Percentiles rank a stretch among this genome's conserved stretches.
These are phyloP conservation scores for Mycena citricolor DNA, from an alignment of 1,284 basidiomycete genomes.

Conservation along the genomic window DNA sequence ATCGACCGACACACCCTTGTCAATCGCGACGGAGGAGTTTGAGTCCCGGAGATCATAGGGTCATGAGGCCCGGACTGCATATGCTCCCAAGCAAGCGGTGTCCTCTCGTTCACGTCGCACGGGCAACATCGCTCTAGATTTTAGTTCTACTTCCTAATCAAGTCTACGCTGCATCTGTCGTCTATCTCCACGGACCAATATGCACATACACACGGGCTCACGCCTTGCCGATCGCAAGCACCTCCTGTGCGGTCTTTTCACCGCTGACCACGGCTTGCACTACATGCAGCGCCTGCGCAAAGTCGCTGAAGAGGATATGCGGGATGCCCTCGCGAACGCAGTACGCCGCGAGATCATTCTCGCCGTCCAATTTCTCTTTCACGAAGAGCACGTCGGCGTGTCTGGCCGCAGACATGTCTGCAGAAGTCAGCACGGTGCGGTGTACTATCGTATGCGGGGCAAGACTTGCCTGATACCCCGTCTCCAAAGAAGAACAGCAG, in stretches of 20 bases:
- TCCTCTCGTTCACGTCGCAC: too few species aligned
- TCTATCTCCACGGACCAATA: too few species aligned
- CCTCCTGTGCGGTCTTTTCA: conserved; percentile 45
- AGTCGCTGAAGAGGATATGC: conserved; percentile 68
- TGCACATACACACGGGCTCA: too few species aligned
- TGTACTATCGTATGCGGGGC: neutral
- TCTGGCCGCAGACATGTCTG: conserved; percentile 86
- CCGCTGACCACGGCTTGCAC: conserved; percentile 69
- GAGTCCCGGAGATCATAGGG: too few species aligned
- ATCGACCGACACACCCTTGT: too few species aligned
- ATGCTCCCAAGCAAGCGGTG: too few species aligned
- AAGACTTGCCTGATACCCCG: conserved; percentile 77
- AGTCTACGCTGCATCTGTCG: too few species aligned
- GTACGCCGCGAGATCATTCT: conserved; percentile 84
- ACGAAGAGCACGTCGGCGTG: conserved; percentile 92
- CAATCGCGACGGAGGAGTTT: too few species aligned
- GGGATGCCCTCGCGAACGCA: conserved; percentile 68
- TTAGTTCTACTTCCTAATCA: too few species aligned
- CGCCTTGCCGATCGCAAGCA: conserved; percentile 26
- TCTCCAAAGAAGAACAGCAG: conserved; percentile 94
- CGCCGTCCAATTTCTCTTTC: conserved; percentile 75
- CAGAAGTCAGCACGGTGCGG: conserved; percentile 3
- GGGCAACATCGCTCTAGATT: too few species aligned
- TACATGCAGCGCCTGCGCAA: conserved; percentile 55
- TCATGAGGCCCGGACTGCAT: too few species aligned